Evolutionary conservation across 371 early-diverging fungal species (phyloP).

Genomic region (Apophysomyces ossiformis): DNA sequence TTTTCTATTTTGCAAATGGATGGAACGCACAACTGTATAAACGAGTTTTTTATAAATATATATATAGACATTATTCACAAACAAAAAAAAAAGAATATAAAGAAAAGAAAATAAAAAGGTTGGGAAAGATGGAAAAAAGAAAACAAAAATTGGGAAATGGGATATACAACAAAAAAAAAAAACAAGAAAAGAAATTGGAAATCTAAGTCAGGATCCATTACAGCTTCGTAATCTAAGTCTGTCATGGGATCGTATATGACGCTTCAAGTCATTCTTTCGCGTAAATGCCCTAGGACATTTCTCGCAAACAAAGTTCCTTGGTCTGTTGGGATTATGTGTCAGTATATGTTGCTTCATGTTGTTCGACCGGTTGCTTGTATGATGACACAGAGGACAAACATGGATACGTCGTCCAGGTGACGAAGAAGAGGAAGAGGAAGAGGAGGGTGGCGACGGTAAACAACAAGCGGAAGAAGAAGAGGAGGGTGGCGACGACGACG

Average conservation of each 20-base stretch:
- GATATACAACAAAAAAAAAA: too few relatives aligned
- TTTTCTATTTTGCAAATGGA: too few relatives aligned
- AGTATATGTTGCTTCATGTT: slow-evolving; percentile 52
- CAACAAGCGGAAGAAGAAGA: too few relatives aligned
- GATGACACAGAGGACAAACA: slow-evolving; percentile 37
- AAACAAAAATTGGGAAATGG: too few relatives aligned
- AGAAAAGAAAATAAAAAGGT: neutral
- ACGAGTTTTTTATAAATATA: too few relatives aligned
- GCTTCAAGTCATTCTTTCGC: slow-evolving; percentile 71
- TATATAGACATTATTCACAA: neutral
- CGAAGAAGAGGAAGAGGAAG: slow-evolving; percentile 10
- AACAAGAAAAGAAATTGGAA: neutral
- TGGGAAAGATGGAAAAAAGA: too few relatives aligned
- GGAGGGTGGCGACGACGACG: too few relatives aligned
- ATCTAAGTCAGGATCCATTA: neutral
- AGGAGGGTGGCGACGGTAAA: neutral
- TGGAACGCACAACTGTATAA: neutral
- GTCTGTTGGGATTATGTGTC: slow-evolving; percentile 46
- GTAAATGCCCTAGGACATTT: slow-evolving; percentile 65
- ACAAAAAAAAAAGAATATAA: neutral
- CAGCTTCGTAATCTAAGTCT: neutral
- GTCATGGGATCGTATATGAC: slow-evolving; percentile 52
- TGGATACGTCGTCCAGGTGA: slow-evolving; percentile 24
- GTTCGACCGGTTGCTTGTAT: slow-evolving; percentile 45
- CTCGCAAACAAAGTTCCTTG: slow-evolving; percentile 41